Percentiles rank a stretch among this genome's conserved stretches.
phyloP scores from a whole-genome alignment of 2,329 filamentous ascomycete species.

The Aspergillus persii region DNA sequence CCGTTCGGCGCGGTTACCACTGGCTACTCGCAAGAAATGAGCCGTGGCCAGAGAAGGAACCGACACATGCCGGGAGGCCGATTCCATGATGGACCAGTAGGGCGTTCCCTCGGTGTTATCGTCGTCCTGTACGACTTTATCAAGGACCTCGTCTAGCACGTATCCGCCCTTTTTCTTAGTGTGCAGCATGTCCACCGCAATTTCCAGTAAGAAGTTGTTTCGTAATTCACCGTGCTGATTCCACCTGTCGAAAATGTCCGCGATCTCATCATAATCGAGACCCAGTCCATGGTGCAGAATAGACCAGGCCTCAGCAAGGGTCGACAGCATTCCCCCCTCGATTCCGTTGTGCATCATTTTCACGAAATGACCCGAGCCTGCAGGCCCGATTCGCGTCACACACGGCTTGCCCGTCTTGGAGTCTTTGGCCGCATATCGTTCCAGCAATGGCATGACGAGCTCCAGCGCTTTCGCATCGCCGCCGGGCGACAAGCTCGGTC shows the following conservation, averaged over 20 bases:
- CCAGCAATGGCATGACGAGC: slow-evolving; percentile 59
- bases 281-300: slow-evolving; percentile 60
- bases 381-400: slow-evolving; percentile 59
- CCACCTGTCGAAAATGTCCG: slow-evolving; percentile 60
- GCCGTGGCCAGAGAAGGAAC: slow-evolving; percentile 62
- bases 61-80: slow-evolving; percentile 60
- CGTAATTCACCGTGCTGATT: slow-evolving; percentile 57
- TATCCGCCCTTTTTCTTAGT: slow-evolving; percentile 51
- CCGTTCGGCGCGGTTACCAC: slow-evolving; percentile 59
- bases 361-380: slow-evolving; percentile 67
- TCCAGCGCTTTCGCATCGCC: slow-evolving; percentile 59
- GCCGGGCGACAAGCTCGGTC: slow-evolving; percentile 66
- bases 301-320: slow-evolving; percentile 63
- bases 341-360: slow-evolving; percentile 78
- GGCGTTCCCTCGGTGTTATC: slow-evolving; percentile 66
- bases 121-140: slow-evolving; percentile 70
- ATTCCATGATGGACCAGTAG: slow-evolving; percentile 63
- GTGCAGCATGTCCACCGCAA: slow-evolving; percentile 60
- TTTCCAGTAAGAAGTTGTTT: slow-evolving; percentile 62
- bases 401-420: slow-evolving; percentile 56
- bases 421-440: slow-evolving; percentile 63
- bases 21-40: slow-evolving; percentile 63
- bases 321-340: slow-evolving; percentile 68
- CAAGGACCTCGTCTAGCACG: slow-evolving; percentile 61
- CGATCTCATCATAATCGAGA: slow-evolving; percentile 61